Percentiles rank a stretch among this genome's conserved stretches.
Conservation (phyloP, 2,329 filamentous ascomycete species). For the Venturia asperata region DNA sequence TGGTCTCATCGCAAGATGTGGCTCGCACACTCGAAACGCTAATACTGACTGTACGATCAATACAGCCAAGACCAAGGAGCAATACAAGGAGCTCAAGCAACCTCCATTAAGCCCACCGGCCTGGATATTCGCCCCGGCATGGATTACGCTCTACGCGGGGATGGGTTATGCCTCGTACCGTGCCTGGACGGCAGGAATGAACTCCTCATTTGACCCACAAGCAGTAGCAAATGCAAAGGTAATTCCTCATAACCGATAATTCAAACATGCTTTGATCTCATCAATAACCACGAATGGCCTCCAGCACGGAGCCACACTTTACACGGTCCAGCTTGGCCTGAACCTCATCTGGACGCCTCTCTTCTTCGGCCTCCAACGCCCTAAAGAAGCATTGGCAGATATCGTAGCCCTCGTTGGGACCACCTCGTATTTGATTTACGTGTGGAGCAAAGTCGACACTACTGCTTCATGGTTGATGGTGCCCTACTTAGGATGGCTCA, state of each 20-base stretch:
- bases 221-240: conserved; percentile 47
- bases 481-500: conserved; percentile 80
- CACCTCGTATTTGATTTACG: conserved; percentile 65
- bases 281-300: background rate
- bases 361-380: conserved; percentile 73
- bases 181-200: conserved; percentile 58
- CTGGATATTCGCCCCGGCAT: conserved; percentile 52
- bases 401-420: conserved; percentile 65
- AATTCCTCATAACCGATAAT: conserved; percentile 14
- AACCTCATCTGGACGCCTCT: conserved; percentile 90
- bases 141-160: conserved; percentile 53
- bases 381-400: conserved; percentile 67
- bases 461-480: conserved; percentile 66
- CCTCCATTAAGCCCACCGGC: conserved; percentile 51
- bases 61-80: conserved; percentile 53
- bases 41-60: background rate
- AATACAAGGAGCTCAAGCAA: conserved; percentile 61
- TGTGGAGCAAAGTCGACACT: conserved; percentile 68
- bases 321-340: conserved; percentile 75
- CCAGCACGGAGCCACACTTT: conserved; percentile 64
- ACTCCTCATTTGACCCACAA: conserved; percentile 45
- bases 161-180: conserved; percentile 90
- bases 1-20: too few relatives aligned
- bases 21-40: background rate
- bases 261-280: background rate